Conservation (phyloP, 164 flowering plant genomes). For the Taxillus chinensis region DNA sequence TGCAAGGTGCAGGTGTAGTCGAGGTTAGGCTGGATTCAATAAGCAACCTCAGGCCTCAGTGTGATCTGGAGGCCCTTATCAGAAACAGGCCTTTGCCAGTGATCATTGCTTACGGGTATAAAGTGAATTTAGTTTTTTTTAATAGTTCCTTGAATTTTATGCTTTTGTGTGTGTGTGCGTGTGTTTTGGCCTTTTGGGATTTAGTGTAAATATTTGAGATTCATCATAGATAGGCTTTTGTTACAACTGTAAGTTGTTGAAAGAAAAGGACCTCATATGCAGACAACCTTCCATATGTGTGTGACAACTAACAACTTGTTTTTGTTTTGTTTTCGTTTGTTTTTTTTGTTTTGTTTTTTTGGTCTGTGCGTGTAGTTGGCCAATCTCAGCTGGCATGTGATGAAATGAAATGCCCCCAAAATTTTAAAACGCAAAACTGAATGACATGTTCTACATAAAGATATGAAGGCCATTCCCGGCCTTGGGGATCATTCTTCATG, state of each 20-base stretch:
- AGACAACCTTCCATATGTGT: no score
- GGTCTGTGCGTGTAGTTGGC: no score
- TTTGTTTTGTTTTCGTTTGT: no score
- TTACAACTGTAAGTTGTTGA: neutral
- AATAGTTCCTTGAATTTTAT: neutral
- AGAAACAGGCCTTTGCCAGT: constrained; percentile 25
- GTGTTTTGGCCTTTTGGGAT: neutral
- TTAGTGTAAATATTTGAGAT: neutral
- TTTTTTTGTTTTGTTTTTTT: no score
- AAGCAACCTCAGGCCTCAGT: constrained; percentile 21
- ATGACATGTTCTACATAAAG: no score
- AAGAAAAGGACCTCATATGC: no score
- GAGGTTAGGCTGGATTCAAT: constrained; percentile 47
- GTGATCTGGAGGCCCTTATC: constrained; percentile 32
- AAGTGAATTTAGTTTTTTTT: neutral
- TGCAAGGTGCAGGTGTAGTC: constrained; percentile 48
- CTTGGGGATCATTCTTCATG: no score
- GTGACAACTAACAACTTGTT: no score
- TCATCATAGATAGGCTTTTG: neutral
- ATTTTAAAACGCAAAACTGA: no score
- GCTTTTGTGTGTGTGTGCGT: neutral
- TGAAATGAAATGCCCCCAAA: no score
- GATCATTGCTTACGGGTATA: constrained; percentile 28
- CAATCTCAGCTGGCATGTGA: no score
- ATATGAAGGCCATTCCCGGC: no score